phyloP scores from a whole-genome alignment of 352 stramenopile genomes.

The Thraustochytrium sp. region DNA sequence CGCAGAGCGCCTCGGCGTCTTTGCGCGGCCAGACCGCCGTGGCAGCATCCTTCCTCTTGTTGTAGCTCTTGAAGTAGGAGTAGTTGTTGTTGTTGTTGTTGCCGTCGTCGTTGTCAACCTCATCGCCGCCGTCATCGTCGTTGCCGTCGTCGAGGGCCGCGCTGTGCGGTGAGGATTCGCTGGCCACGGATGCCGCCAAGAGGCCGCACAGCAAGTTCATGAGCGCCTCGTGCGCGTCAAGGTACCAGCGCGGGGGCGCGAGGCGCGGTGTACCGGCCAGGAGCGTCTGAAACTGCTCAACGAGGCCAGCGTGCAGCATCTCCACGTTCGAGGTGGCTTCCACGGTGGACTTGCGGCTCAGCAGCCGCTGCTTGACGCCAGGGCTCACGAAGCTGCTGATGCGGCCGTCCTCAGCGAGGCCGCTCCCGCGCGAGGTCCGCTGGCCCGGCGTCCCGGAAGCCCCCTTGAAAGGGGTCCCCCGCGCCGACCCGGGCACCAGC shows the following conservation, averaged over 20 bases:
- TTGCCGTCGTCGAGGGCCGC: neutral
- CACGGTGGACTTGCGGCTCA: constrained; percentile 28
- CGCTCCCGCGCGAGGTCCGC: neutral
- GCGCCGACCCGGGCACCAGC: neutral
- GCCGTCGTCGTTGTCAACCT: too few relatives aligned
- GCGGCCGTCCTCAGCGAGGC: neutral
- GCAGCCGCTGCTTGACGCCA: neutral
- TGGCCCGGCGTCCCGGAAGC: neutral
- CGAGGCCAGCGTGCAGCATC: neutral
- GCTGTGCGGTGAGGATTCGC: too few relatives aligned
- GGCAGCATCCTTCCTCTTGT: too few relatives aligned
- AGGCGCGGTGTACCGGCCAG: neutral
- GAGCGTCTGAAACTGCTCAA: neutral
- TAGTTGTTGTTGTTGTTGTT: too few relatives aligned
- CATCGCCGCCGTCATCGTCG: neutral
- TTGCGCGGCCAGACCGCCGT: constrained; percentile 12
- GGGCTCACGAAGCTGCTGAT: constrained; percentile 37
- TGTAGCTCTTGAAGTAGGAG: too few relatives aligned
- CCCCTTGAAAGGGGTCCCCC: neutral
- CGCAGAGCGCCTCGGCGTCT: neutral
- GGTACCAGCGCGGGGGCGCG: neutral
- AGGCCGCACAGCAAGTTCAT: neutral
- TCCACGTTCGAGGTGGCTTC: neutral
- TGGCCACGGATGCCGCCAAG: too few relatives aligned
- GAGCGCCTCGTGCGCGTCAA: neutral